Evolutionary conservation across 148 eudicot species (phyloP), one percentile per base, ranked within the genome.

Genomic region (Pharnaceum exiguum): DNA sequence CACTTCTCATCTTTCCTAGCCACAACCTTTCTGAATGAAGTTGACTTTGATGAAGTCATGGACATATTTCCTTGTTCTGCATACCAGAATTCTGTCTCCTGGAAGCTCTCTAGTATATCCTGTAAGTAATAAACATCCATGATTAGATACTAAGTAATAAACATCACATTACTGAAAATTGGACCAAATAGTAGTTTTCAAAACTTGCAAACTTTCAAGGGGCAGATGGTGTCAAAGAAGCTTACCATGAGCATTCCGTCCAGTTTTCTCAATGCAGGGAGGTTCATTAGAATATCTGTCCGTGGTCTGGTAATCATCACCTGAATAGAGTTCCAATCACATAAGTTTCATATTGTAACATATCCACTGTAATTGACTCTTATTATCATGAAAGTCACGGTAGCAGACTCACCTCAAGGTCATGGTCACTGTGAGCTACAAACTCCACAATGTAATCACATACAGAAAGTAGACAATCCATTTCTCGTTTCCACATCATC

Each of bases 401-500:
- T 27, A 16, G 31, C 5, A 0, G 16, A 69, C 65, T 71, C 60
- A 85, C 90, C 96, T 93, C 94, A 53, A 72, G 21, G 30, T 72
- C 66, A 48, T 72, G 29, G 17, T 78, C 90, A 49, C 83, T 80
- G 43, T 73, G 66, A 10, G 82, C 58, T 48, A 56, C 40, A 52
- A 79, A 72, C 69, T 93, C 99, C 12, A 86, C 80, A 45, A 93
- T 86, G 72, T 78, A 82, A 48, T 93, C 99, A 54, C 99, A 93
- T n/a, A 93, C 79, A 11, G 96, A 82, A 38, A 86, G 76, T 32
- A 93, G 83, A 49, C 99, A 89, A 49, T 83, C 85, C 96, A 93
- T 93, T 70, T 93, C 99, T 70, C 86, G 79, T 65, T 78, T 89
- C 99, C 99, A 93, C 89, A 78, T 89, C 65, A 68, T 21, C 63